Percentiles rank a stretch among this genome's conserved stretches.
Conservation (phyloP, 2,329 filamentous ascomycete genomes). For the Fusarium albidum region DNA sequence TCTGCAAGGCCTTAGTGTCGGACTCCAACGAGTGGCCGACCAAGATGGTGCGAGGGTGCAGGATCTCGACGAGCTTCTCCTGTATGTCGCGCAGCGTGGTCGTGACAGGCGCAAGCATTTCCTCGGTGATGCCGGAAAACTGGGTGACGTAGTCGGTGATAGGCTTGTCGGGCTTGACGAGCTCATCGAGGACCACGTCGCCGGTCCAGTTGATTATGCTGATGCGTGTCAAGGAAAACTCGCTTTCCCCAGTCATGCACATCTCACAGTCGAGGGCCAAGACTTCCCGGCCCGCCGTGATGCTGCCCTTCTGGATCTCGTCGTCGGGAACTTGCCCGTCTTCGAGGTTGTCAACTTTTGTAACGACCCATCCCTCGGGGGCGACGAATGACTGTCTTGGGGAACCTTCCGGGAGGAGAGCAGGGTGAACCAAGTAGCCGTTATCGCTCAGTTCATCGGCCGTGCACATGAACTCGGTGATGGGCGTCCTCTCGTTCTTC, state of each 20-base stretch:
- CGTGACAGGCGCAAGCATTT: conserved; percentile 82
- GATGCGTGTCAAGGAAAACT: conserved; percentile 87
- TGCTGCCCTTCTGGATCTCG: conserved; percentile 80
- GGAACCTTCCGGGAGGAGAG: conserved; percentile 69
- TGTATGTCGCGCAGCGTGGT: conserved; percentile 89
- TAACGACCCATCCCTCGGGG: conserved; percentile 85
- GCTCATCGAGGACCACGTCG: conserved; percentile 81
- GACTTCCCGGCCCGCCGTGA: conserved; percentile 82
- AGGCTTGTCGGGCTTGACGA: conserved; percentile 89
- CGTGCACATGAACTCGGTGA: conserved; percentile 80
- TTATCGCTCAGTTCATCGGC: conserved; percentile 81
- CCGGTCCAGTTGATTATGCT: conserved; percentile 90
- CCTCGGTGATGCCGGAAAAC: conserved; percentile 90
- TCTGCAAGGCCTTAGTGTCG: conserved; percentile 82
- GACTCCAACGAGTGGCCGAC: conserved; percentile 85
- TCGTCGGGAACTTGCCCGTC: conserved; percentile 73
- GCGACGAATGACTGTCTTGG: conserved; percentile 60
- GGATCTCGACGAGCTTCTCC: conserved; percentile 72
- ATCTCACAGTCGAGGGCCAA: conserved; percentile 95
- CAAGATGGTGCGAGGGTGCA: conserved; percentile 77
- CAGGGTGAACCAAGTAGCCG: conserved; percentile 85
- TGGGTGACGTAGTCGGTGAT: conserved; percentile 92
- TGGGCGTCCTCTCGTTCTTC: conserved; percentile 79
- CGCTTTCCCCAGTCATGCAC: conserved; percentile 84
- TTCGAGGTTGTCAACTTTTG: conserved; percentile 69